A percentile compares a stretch with the other conserved stretches of the same genome.
Conservation (phyloP, 164 flowering plant genomes). For the Nymphaea thermarum region DNA sequence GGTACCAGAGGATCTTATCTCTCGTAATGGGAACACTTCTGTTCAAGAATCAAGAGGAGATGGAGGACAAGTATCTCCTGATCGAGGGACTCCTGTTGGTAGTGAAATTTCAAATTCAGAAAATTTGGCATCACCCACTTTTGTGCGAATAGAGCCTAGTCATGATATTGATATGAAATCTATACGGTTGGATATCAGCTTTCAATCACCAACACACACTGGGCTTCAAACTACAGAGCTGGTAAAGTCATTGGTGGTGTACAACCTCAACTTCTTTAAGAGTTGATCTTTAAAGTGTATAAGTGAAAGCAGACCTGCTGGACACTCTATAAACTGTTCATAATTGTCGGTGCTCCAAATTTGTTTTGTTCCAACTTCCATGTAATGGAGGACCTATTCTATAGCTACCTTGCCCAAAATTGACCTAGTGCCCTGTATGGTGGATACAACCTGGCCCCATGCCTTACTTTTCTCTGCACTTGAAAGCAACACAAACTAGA, state of each 20-base stretch:
- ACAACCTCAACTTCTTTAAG: too few species aligned
- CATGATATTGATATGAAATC: conserved; percentile 31
- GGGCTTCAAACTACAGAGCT: conserved; percentile 90
- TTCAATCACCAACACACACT: conserved; percentile 87
- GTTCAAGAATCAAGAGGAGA: conserved; percentile 35
- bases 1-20: conserved; percentile 60
- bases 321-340: too few species aligned
- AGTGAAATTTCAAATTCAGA: conserved; percentile 23
- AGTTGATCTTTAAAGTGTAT: too few species aligned
- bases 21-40: conserved; percentile 21
- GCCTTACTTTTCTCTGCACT: too few species aligned
- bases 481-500: too few species aligned
- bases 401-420: too few species aligned
- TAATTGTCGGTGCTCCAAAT: too few species aligned
- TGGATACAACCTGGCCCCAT: too few species aligned
- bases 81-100: conserved; percentile 18
- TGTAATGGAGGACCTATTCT: too few species aligned
- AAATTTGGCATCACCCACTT: conserved; percentile 21
- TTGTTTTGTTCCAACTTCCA: too few species aligned
- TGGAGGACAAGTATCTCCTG: conserved; percentile 14
- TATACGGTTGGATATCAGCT: conserved; percentile 91
- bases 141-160: conserved; percentile 17
- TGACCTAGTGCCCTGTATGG: too few species aligned
- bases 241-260: conserved; percentile 28
- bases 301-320: too few species aligned